phyloP scores from a whole-genome alignment of 225 moss, liverwort and hornwort species.

The Marchantia paleacea region DNA sequence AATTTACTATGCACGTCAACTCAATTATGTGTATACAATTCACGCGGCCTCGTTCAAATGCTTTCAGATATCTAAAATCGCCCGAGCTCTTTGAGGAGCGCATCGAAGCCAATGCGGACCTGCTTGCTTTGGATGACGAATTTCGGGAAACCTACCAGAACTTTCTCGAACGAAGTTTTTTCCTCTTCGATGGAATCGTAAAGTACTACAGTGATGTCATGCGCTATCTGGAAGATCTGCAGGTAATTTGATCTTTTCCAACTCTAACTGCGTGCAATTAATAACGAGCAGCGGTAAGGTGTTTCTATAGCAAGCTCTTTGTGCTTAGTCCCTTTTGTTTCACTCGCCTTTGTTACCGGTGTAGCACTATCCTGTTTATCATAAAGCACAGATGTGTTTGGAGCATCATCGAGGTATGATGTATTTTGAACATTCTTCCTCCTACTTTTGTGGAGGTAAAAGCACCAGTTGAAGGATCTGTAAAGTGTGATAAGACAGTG shows the following conservation, averaged over 20 bases:
- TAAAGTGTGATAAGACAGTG: too few species aligned
- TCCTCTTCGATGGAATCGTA: conserved; percentile 83
- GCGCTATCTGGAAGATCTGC: conserved; percentile 68
- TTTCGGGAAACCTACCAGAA: conserved; percentile 76
- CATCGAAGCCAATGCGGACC: conserved; percentile 62
- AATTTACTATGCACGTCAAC: not conserved
- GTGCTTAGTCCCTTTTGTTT: too few species aligned
- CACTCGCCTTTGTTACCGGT: too few species aligned
- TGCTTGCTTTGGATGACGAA: conserved; percentile 76
- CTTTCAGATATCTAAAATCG: conserved; percentile 79
- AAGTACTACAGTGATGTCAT: conserved; percentile 78
- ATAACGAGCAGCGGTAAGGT: too few species aligned
- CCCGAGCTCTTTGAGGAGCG: conserved; percentile 84
- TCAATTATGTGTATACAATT: not conserved
- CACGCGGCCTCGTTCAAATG: not conserved
- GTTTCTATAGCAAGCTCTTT: too few species aligned
- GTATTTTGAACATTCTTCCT: too few species aligned
- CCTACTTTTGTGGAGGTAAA: too few species aligned
- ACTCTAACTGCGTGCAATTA: too few species aligned
- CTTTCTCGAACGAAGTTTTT: conserved; percentile 68
- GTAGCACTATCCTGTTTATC: too few species aligned
- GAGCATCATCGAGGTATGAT: too few species aligned
- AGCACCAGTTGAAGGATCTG: too few species aligned
- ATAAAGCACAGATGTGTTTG: too few species aligned
- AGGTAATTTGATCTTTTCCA: conserved; percentile 31